Evolutionary conservation across 1,284 basidiomycete species (phyloP).

Genomic region (Xerocomus nothofagi): DNA sequence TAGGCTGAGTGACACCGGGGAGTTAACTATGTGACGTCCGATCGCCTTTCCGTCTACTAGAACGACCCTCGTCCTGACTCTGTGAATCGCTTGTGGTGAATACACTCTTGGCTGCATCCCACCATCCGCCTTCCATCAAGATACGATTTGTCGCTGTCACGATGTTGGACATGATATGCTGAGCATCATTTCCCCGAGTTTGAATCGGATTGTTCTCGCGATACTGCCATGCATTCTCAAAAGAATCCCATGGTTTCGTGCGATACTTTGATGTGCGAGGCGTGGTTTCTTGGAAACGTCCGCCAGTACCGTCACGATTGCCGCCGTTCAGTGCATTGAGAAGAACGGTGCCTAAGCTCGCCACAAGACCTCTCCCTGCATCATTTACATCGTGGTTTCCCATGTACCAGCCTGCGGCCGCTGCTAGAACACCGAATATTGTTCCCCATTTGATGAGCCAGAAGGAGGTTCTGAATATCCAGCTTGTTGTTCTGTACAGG

Average conservation of each 20-base stretch:
- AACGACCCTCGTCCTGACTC: slow-evolving; percentile 10
- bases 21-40: slow-evolving; percentile 17
- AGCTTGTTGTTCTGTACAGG: slow-evolving; percentile 72
- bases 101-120: slow-evolving; percentile 42
- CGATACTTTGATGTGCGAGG: slow-evolving; percentile 31
- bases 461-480: slow-evolving; percentile 64
- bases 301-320: slow-evolving; percentile 34
- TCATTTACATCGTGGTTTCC: slow-evolving; percentile 39
- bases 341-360: slow-evolving; percentile 43
- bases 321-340: slow-evolving; percentile 47
- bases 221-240: slow-evolving; percentile 61
- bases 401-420: slow-evolving; percentile 53
- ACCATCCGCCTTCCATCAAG: slow-evolving; percentile 43
- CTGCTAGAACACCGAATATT: slow-evolving; percentile 53
- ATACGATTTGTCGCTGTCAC: slow-evolving; percentile 40
- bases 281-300: slow-evolving; percentile 30
- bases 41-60: slow-evolving; percentile 14
- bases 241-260: slow-evolving; percentile 68
- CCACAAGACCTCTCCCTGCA: slow-evolving; percentile 38
- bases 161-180: slow-evolving; percentile 46
- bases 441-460: slow-evolving; percentile 76
- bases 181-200: slow-evolving; percentile 35
- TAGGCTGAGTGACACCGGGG: slow-evolving; percentile 1
- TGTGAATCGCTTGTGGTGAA: slow-evolving; percentile 23
- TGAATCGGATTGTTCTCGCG: slow-evolving; percentile 29